Evolutionary conservation across 1,139 yeast species (phyloP).

Genomic region (Candida glucosophila): DNA sequence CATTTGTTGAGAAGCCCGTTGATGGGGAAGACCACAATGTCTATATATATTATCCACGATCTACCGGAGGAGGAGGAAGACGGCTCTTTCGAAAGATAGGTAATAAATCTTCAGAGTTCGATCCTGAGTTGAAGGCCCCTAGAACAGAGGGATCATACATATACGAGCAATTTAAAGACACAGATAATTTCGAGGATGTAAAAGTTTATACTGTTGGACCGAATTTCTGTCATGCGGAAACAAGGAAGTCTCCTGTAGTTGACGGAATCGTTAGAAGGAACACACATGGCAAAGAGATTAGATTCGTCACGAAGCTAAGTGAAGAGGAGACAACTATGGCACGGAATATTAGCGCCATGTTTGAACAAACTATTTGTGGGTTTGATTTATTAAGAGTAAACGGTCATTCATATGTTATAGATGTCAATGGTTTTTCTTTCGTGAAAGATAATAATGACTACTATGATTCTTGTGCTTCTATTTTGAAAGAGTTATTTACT

Average conservation of each 20-base stretch:
- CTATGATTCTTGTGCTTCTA: conserved; percentile 76
- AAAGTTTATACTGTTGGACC: conserved; percentile 97
- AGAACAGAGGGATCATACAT: conserved; percentile 88
- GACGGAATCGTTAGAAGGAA: conserved; percentile 97
- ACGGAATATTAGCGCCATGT: conserved; percentile 57
- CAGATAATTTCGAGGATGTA: conserved; percentile 97
- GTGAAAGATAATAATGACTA: conserved; percentile 87
- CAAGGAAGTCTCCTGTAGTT: conserved; percentile 96
- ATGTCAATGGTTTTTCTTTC: conserved; percentile 96
- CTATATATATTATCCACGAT: conserved; percentile 79
- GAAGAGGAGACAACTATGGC: conserved; percentile 79
- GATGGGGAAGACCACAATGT: conserved; percentile 99
- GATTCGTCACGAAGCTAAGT: conserved; percentile 77
- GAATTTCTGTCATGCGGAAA: conserved; percentile 90
- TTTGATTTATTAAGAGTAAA: conserved; percentile 87
- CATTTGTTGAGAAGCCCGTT: conserved; percentile 97
- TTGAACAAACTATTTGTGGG: conserved; percentile 96
- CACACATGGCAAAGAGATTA: conserved; percentile 93
- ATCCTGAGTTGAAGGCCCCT: conserved; percentile 65
- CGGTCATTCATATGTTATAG: conserved; percentile 87
- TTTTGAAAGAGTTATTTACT: conserved; percentile 65
- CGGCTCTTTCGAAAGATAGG: conserved; percentile 92
- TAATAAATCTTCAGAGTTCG: conserved; percentile 94
- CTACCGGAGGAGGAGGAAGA: conserved; percentile 97
- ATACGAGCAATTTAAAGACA: conserved; percentile 94